Evolutionary conservation across 345 rosid genomes (phyloP), one percentile per base, ranked within the genome.

Genomic region (Murraya koenigii): DNA sequence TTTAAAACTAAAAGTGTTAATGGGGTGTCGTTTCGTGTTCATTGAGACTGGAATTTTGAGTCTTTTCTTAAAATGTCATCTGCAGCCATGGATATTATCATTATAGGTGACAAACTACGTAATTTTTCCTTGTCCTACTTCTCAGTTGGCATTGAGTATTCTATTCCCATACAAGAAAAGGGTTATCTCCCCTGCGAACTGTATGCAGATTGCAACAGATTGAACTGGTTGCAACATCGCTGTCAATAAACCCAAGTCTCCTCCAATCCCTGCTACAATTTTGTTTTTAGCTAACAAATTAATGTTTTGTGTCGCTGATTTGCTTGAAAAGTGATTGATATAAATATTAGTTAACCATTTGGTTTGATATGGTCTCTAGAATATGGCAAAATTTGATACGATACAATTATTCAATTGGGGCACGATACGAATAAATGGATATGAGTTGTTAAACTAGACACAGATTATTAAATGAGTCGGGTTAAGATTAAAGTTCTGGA

Each of bases 321-420:
- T 56, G 56, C 58, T 74, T 54, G 36, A 33, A 39, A 30, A 22
- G 72, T 6, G 25, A 0, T 32, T 8, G 30, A 52, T 32, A 28
- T 20, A 8, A 38, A 32, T n/a, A 13, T 56, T 17, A 1, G 44
- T 23, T 33, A 38, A 25, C 20, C 59, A 20, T 70, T 55, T 20
- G 55, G 2, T 49, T 10, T 49, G 39, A 22, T 62, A 36, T 58
- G 81, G 76, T 70, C 76, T n/a, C n/a, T n/a, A n/a, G n/a, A n/a
- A n/a, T n/a, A n/a, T n/a, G n/a, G n/a, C n/a, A n/a, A n/a, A n/a
- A n/a, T n/a, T n/a, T n/a, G n/a, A n/a, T n/a, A n/a, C n/a, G n/a
- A n/a, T n/a, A n/a, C n/a, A n/a, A n/a, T n/a, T n/a, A n/a, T n/a
- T n/a, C n/a, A n/a, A n/a, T n/a, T n/a, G n/a, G n/a, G n/a, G n/a